phyloP scores from a whole-genome alignment of 2,329 filamentous ascomycete genomes.

The Penicillium sp. region DNA sequence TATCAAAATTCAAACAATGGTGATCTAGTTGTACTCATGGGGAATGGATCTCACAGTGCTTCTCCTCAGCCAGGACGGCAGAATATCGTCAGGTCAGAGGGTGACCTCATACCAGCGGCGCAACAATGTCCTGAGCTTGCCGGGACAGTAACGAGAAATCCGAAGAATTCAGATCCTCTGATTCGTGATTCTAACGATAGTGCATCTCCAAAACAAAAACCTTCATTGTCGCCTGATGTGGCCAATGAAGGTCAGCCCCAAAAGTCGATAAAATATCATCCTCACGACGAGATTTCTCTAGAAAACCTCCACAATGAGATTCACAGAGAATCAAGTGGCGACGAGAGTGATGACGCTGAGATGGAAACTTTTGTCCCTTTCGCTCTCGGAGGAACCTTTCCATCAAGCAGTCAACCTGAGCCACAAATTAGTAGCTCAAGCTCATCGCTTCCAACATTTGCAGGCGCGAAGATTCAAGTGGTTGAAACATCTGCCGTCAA shows the following conservation, averaged over 20 bases:
- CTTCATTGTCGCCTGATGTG: no score
- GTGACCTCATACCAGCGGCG: no score
- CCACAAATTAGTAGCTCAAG: constrained; percentile 24
- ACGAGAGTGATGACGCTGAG: constrained; percentile 34
- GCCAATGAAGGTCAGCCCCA: not conserved
- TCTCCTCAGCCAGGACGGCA: not conserved
- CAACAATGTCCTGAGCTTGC: not conserved
- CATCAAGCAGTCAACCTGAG: constrained; percentile 26
- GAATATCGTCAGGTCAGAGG: not conserved
- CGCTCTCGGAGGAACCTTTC: constrained; percentile 27
- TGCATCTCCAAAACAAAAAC: not conserved
- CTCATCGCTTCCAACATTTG: constrained; percentile 20
- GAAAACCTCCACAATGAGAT: not conserved
- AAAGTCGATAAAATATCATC: not conserved
- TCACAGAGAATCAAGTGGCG: constrained; percentile 14
- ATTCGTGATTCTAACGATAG: no score
- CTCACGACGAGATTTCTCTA: not conserved
- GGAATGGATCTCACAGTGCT: not conserved
- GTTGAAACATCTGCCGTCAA: constrained; percentile 29
- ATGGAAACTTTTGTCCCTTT: constrained; percentile 39
- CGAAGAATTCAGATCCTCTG: not conserved
- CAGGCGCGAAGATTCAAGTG: constrained; percentile 32
- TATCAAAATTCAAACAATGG: not conserved
- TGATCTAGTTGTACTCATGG: not conserved
- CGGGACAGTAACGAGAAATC: not conserved